A percentile compares a stretch with the other conserved stretches of the same genome.
Conservation (phyloP, 768 basidiomycete species). For the Naganishia vishniacii region DNA sequence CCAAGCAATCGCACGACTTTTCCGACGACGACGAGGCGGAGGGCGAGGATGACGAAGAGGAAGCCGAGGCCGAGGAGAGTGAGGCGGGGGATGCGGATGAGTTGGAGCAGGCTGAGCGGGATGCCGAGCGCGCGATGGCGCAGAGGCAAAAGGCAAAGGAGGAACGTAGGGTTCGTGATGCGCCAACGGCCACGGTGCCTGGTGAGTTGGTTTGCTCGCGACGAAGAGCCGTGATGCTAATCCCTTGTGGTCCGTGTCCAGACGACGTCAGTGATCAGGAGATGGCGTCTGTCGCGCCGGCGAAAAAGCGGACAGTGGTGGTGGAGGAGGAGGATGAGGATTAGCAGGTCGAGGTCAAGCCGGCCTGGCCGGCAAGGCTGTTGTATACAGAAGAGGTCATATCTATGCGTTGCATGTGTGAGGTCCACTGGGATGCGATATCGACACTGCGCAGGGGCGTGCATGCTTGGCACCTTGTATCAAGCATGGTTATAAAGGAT, state of each 20-base stretch:
- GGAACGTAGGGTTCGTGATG: slow-evolving; percentile 6
- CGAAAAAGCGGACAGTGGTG: slow-evolving; percentile 18
- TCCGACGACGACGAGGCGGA: slow-evolving; percentile 28
- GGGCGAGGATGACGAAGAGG: slow-evolving; percentile 29
- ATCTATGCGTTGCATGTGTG: no score
- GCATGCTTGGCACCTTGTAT: no score
- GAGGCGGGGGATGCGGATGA: slow-evolving; percentile 41
- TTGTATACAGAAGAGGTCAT: no score
- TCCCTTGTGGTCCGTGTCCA: not conserved
- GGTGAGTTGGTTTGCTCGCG: not conserved
- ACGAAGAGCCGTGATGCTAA: not conserved
- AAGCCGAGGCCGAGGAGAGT: slow-evolving; percentile 39
- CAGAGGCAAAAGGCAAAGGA: slow-evolving; percentile 20
- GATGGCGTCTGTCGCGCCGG: slow-evolving; percentile 2
- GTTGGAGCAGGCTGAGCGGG: slow-evolving; percentile 37
- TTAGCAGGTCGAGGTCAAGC: not conserved
- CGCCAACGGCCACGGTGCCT: not conserved
- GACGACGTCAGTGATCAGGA: slow-evolving; percentile 23
- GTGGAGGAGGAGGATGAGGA: slow-evolving; percentile 22
- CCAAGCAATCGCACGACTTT: not conserved
- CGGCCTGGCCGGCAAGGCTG: not conserved
- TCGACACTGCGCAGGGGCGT: no score
- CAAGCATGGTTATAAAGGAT: no score
- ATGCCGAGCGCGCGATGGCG: slow-evolving; percentile 31
- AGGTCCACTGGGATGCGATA: no score